phyloP scores from a whole-genome alignment of 441 rosid species.

The Populus hybrid region DNA sequence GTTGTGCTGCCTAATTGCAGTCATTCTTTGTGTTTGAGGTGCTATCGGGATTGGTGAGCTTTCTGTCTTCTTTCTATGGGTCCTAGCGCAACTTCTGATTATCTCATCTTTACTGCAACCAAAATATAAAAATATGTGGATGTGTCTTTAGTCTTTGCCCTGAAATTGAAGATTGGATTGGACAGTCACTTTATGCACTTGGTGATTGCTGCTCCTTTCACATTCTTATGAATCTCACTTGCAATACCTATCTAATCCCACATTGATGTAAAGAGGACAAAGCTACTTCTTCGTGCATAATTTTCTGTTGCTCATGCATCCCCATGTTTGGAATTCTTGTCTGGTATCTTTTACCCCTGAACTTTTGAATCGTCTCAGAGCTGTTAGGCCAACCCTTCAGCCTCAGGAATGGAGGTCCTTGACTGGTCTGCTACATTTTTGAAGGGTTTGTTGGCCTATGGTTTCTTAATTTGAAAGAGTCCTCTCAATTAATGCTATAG shows the following conservation, averaged over 20 bases:
- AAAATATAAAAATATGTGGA: neutral
- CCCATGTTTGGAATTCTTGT: neutral
- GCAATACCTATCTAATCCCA: neutral
- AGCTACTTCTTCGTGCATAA: neutral
- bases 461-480: neutral
- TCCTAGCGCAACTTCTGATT: neutral
- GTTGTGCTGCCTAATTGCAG: slow-evolving; percentile 77
- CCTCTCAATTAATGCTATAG: neutral
- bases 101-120: neutral
- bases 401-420: neutral
- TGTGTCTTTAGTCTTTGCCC: neutral
- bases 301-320: neutral
- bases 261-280: neutral
- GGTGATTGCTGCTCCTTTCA: neutral
- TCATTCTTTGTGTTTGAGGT: slow-evolving; percentile 75
- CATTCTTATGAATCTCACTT: neutral
- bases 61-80: slow-evolving; percentile 5
- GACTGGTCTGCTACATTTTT: neutral
- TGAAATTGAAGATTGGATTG: neutral
- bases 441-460: neutral
- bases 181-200: neutral
- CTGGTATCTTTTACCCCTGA: too few relatives aligned
- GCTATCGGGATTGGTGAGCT: slow-evolving; percentile 74
- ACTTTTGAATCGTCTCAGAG: neutral
- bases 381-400: neutral